A percentile compares a stretch with the other conserved stretches of the same genome.
Conservation (phyloP, 345 rosid species). For the Aurinia saxatilis region DNA sequence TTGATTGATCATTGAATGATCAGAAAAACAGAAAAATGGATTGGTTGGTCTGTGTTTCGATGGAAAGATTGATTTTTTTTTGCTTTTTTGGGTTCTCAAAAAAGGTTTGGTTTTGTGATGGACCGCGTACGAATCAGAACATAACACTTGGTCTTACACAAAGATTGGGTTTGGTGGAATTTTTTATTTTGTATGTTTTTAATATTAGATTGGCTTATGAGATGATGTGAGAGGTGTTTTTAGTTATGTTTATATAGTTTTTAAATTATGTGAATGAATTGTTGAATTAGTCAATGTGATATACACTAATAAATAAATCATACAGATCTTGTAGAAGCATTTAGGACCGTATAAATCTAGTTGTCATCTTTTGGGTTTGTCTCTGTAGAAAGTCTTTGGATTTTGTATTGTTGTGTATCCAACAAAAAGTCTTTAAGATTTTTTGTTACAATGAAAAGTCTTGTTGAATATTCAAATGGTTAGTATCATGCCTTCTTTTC, state of each 20-base stretch:
- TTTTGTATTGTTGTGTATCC: too few species aligned
- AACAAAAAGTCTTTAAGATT: too few species aligned
- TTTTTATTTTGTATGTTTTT: background rate
- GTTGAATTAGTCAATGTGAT: slow-evolving; percentile 12
- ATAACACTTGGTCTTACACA: background rate
- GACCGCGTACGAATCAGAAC: background rate
- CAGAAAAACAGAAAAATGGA: too few species aligned
- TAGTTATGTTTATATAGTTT: background rate
- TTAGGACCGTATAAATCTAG: slow-evolving; percentile 1
- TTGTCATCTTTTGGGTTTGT: too few species aligned
- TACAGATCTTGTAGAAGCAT: slow-evolving; percentile 7
- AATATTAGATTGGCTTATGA: background rate
- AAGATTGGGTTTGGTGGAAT: slow-evolving; percentile 23
- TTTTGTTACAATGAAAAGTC: too few species aligned
- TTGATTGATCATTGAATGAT: background rate
- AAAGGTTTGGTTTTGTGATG: background rate
- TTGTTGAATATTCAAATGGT: too few species aligned
- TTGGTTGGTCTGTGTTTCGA: background rate
- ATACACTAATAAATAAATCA: background rate
- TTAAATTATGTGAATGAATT: background rate
- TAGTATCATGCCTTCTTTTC: too few species aligned
- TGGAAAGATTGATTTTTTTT: background rate
- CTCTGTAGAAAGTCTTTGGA: too few species aligned
- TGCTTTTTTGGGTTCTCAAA: background rate
- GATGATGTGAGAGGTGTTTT: slow-evolving; percentile 7